Evolutionary conservation across 2,329 filamentous ascomycete species (phyloP).

Genomic region (Fusarium acutatum): DNA sequence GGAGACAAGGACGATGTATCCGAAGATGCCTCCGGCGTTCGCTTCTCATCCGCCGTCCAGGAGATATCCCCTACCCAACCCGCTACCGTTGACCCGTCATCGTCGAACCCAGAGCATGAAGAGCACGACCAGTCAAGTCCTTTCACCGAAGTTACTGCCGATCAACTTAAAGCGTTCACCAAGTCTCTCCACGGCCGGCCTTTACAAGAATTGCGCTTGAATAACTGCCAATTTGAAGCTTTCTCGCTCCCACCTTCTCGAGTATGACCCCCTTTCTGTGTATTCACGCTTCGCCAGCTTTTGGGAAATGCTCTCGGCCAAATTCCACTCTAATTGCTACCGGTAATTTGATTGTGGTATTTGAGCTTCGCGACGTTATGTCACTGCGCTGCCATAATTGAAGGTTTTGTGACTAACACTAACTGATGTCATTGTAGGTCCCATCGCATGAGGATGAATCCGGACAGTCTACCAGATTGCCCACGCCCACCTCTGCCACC

Average conservation of each 20-base stretch:
- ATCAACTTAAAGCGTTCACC: conserved; percentile 76
- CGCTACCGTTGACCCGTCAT: conserved; percentile 38
- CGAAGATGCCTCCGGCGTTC: conserved; percentile 61
- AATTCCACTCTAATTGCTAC: neutral
- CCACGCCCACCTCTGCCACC: conserved; percentile 71
- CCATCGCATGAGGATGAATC: conserved; percentile 68
- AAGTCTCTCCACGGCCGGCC: conserved; percentile 76
- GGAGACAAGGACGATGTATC: conserved; percentile 5
- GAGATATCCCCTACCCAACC: conserved; percentile 67
- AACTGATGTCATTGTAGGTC: conserved; percentile 54
- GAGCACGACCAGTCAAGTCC: conserved; percentile 39
- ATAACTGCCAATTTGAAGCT: conserved; percentile 88
- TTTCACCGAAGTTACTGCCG: conserved; percentile 58
- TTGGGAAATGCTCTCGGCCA: neutral
- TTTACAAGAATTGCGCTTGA: conserved; percentile 83
- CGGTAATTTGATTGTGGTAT: neutral
- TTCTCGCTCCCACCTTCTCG: conserved; percentile 86
- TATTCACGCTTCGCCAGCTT: neutral
- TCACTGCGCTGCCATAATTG: neutral
- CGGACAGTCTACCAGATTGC: conserved; percentile 68
- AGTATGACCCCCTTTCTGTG: conserved; percentile 62
- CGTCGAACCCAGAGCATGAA: conserved; percentile 32
- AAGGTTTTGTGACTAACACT: conserved; percentile 38
- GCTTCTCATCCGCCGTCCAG: conserved; percentile 75
- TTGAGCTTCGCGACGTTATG: neutral